Percentiles rank a stretch among this genome's conserved stretches.
These are phyloP conservation scores for Podospora sp. DNA, from an alignment of 495 filamentous ascomycete species.

Conservation along the genomic window DNA sequence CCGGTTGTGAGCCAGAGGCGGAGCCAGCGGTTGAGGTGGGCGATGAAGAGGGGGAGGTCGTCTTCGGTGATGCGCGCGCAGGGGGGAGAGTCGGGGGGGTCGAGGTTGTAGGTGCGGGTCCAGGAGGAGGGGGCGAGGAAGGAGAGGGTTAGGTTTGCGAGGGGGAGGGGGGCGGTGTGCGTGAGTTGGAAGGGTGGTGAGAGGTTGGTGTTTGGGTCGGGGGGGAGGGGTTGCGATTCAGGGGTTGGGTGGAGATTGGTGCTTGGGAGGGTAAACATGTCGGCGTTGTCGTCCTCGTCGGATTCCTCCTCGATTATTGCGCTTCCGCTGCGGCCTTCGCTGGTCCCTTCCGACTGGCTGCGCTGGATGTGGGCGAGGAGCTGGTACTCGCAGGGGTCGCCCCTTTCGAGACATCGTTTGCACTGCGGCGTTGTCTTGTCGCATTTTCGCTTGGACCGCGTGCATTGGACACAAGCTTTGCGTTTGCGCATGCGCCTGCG, in stretches of 20 bases:
- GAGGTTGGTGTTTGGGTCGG: not conserved
- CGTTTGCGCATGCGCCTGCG: conserved; percentile 34
- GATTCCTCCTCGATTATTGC: not conserved
- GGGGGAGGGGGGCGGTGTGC: no score
- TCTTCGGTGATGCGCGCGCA: conserved; percentile 21
- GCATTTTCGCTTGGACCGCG: conserved; percentile 49
- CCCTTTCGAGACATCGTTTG: conserved; percentile 40
- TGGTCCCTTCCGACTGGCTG: not conserved
- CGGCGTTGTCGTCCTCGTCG: not conserved
- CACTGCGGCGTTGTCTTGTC: conserved; percentile 46
- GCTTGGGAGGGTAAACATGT: not conserved
- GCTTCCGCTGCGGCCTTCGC: not conserved
- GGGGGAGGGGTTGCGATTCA: not conserved
- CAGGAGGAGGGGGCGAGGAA: not conserved
- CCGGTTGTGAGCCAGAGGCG: conserved; percentile 30
- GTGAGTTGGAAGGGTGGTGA: not conserved
- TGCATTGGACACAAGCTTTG: conserved; percentile 49
- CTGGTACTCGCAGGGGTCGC: conserved; percentile 42
- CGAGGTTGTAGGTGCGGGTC: not conserved
- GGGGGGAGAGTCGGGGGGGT: not conserved
- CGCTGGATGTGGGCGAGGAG: not conserved
- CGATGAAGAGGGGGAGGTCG: conserved; percentile 29
- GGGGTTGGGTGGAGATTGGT: not conserved
- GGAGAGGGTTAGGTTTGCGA: not conserved
- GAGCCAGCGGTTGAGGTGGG: conserved; percentile 30